Evolutionary conservation across 2,329 filamentous ascomycete species (phyloP).

Genomic region (Calycina marina): DNA sequence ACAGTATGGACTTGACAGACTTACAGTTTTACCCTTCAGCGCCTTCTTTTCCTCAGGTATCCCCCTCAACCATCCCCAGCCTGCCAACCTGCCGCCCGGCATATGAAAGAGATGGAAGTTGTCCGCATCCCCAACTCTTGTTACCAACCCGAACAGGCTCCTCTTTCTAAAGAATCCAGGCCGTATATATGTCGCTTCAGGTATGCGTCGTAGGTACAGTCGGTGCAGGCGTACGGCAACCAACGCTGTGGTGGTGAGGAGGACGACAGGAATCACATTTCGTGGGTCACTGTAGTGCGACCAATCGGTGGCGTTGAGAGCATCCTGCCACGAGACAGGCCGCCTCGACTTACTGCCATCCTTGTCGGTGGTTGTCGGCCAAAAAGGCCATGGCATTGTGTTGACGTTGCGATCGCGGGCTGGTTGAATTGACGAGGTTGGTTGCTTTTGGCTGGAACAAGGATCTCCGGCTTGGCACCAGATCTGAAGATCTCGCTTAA

Average conservation of each 20-base stretch:
- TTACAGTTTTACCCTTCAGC: slow-evolving; percentile 64
- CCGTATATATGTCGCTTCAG: slow-evolving; percentile 59
- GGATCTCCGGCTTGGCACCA: too few relatives aligned
- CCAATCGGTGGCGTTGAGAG: slow-evolving; percentile 35
- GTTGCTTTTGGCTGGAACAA: slow-evolving; percentile 1
- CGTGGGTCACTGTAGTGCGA: slow-evolving; percentile 37
- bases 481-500: too few relatives aligned
- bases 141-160: slow-evolving; percentile 73
- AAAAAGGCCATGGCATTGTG: slow-evolving; percentile 34
- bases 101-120: slow-evolving; percentile 93
- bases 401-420: slow-evolving; percentile 4
- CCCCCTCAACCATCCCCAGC: slow-evolving; percentile 81
- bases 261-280: slow-evolving; percentile 36
- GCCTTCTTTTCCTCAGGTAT: slow-evolving; percentile 55
- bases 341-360: slow-evolving; percentile 20
- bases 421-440: slow-evolving; percentile 3
- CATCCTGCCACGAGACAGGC: slow-evolving; percentile 27
- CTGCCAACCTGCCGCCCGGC: slow-evolving; percentile 70
- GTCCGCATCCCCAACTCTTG: slow-evolving; percentile 90
- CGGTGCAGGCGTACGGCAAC: slow-evolving; percentile 47
- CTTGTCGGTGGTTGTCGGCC: slow-evolving; percentile 24
- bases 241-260: slow-evolving; percentile 41
- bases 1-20: slow-evolving; percentile 15
- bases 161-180: slow-evolving; percentile 60
- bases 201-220: slow-evolving; percentile 72